Evolutionary conservation across 257 asterid genomes (phyloP), one percentile per base, ranked within the genome.

Genomic region (Marsdenia floribunda): DNA sequence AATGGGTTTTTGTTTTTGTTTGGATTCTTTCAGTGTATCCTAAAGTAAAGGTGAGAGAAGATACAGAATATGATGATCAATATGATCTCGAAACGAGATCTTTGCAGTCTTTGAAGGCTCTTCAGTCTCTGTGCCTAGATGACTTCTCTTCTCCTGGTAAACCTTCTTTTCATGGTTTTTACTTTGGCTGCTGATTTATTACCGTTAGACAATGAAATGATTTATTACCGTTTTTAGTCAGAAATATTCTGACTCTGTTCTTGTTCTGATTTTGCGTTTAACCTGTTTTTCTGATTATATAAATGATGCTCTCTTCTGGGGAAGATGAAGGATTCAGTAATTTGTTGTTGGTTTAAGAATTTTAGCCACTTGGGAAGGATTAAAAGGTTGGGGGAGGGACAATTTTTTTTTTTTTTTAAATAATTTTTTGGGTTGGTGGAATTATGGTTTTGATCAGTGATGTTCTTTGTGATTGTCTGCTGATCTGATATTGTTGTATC

Each of bases 21-120:
- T 68, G 69, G 57, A 14, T 74, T 52, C 35, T 37, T 71, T 12
- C 74, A 90, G 96, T 88, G 96, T 93, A 93, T 82, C 98, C 98
- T 61, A 93, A 82, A 78, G 98, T 93, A 80, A 93, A 87, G 87
- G 98, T 90, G 89, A 89, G 85, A 73, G 82, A 52, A 59, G 85
- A 90, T 70, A 80, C 79, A 75, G 97, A 90, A 73, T 91, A 86
- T 54, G 96, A 80, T 70, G 97, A 88, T 81, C 88, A 83, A 42
- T 87, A 83, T 89, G 91, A 83, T 71, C 85, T 79, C 77, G 97
- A 87, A 82, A 84, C 79, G 78, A 83, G 66, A 79, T 90, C 96
- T 75, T 80, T 93, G 84, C 86, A 86, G 74, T 91, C 92, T 15
- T 71, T 89, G 75, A 93, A 86, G 86, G 91, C 86, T 21, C 86